Percentiles rank a stretch among this genome's conserved stretches.
Evolutionary conservation across 192 early-diverging fungal genomes (phyloP).

Genomic region (Blastocladiella britannica): DNA sequence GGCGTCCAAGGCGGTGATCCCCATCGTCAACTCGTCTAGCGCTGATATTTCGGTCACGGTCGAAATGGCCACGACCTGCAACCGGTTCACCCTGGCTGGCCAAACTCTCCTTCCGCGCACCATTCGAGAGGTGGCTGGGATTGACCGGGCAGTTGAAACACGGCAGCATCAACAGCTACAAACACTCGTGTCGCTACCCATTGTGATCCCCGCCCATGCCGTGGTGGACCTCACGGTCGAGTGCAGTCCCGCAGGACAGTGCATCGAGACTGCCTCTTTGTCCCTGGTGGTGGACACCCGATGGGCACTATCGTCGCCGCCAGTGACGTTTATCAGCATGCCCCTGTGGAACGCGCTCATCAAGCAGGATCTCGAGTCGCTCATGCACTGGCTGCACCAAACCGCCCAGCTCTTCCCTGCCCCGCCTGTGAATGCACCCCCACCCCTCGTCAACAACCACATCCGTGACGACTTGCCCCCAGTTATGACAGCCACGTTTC

Average conservation of each 20-base stretch:
- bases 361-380: not conserved
- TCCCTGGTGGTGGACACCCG: slow-evolving; percentile 5
- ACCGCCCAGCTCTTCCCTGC: slow-evolving; percentile 15
- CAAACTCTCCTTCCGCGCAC: no score
- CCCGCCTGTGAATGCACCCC: slow-evolving; percentile 11
- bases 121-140: no score
- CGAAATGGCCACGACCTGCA: not conserved
- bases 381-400: not conserved
- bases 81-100: not conserved
- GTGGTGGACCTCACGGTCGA: not conserved
- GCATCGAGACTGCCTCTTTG: not conserved
- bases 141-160: no score
- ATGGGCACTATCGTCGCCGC: slow-evolving; percentile 18
- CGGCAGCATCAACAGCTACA: no score
- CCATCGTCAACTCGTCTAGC: not conserved
- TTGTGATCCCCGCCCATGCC: not conserved
- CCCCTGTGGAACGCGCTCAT: not conserved
- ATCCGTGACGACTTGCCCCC: not conserved
- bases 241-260: not conserved
- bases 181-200: not conserved
- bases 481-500: not conserved
- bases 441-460: not conserved
- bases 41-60: not conserved
- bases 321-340: not conserved
- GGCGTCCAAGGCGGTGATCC: not conserved